Evolutionary conservation across 2,329 filamentous ascomycete genomes (phyloP).

Genomic region (Scedosporium boydii): DNA sequence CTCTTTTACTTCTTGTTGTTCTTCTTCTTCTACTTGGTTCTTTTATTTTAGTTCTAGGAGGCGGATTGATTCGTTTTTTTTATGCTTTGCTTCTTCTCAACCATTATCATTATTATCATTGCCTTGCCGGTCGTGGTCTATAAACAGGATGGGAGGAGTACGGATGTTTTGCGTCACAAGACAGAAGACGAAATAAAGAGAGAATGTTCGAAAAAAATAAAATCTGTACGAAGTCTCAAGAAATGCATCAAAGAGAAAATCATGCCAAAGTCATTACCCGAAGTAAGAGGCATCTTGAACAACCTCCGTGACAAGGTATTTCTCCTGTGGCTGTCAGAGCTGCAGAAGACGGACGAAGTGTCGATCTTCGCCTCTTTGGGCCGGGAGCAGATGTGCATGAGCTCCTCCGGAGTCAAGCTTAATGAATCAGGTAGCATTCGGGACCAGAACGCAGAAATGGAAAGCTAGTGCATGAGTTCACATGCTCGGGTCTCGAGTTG

Average conservation of each 20-base stretch:
- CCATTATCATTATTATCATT: background rate
- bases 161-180: background rate
- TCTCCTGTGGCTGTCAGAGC: too few species aligned
- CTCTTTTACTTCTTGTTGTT: background rate
- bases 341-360: too few species aligned
- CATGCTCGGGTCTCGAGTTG: background rate
- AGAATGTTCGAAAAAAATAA: background rate
- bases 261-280: too few species aligned
- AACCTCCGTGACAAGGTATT: too few species aligned
- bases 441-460: too few species aligned
- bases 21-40: background rate
- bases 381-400: too few species aligned
- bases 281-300: too few species aligned
- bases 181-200: background rate
- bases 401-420: too few species aligned
- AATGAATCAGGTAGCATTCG: too few species aligned
- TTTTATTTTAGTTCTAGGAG: constrained; percentile 2
- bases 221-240: background rate
- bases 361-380: too few species aligned
- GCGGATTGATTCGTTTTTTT: background rate
- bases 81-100: constrained; percentile 3
- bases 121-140: background rate
- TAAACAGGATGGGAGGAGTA: background rate
- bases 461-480: too few species aligned
- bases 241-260: background rate